Base-by-base conservation (phyloP, 768 basidiomycete genomes). In the Pleurotus djamor region DNA sequence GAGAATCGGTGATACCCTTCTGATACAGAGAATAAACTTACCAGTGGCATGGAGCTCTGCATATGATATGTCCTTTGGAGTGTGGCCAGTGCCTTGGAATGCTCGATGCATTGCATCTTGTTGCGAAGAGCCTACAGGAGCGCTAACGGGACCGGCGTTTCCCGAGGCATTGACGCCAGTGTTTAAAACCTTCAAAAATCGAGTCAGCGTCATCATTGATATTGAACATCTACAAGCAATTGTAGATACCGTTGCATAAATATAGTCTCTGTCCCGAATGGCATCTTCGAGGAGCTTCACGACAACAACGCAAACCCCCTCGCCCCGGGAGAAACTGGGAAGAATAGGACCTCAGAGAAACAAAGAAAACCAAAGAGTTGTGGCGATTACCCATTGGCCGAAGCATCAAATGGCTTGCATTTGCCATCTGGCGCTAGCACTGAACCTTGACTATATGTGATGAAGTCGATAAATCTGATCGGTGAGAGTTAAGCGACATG, bases 1-100 rank as follows among this genome's bases (percentile, higher is more conserved):
- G 38, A 9, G 9, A 10, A 41, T 21, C 13, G 34, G 50, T 17
- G 17, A 37, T 33, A 37, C 14, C 28, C 17, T 13, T 52, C 38
- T 52, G 32, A 33, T 21, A 33, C 13, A 9, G 10, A 33, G 14
- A 34, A 17, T n/a, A 48, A 28, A 58, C 62, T 28, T 17, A 68
- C 79, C 81, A n/a, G 82, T 82, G 16, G 78, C 80, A 59, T 84
- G 83, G 9, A 79, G 60, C 63, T 83, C 82, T 0, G 83, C 71
- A 60, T 71, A 83, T 59, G 82, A 81, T 3, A 78, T 77, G 28
- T 83, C 79, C 0, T 57, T 58, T 1, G 78, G 77, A 14, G 52
- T 55, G 28, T 70, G 66, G 1, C 68, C 65, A 3, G 72, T 71
- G 4, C 66, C 62, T 12, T 63, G 44, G 62, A 71, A 81, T 2